Evolutionary conservation across 352 stramenopile species (phyloP), one percentile per base, ranked within the genome.

Genomic region (Globisporangium abappressorium): DNA sequence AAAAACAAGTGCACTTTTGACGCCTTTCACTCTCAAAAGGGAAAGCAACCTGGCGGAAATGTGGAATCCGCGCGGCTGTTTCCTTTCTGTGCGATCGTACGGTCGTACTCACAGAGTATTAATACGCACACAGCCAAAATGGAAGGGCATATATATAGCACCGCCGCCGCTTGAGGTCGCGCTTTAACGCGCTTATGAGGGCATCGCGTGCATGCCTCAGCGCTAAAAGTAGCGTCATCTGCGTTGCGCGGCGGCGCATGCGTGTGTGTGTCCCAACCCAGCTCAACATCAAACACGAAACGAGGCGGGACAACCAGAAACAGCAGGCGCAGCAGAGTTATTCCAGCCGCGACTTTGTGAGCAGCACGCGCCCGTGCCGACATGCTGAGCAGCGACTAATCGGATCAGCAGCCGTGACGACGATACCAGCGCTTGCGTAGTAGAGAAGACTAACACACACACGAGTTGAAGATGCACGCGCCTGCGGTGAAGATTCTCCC

Each of bases 301-400:
- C 41, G 41, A 47, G 41, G 15, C 41, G 36, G 12, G 11, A 43
- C 14, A 9, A 47, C 14, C 12, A 20, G 41, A 47, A 47, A 6
- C 41, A 47, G 41, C 12, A 47, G 41, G 4, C 12, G 41, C 41
- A 47, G 14, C 14, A 47, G 38, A 47, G 15, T n/a, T 15, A 47
- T n/a, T 47, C 12, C 15, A 20, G 1, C 41, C 15, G 12, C 5
- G 15, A 47, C 15, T 47, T 47, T 47, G 14, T 47, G 41, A n/a
- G 41, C 14, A 47, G 15, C 41, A 47, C 54, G 26, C 54, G 15
- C 14, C 12, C 18, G 53, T 26, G 9, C 38, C 9, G 55, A 60
- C 14, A 60, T 60, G 55, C 55, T 60, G 55, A 20, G 30, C 18
- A 46, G 18, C n/a, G 30, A 61, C 5, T 61, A 6, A 47, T 46